phyloP scores from a whole-genome alignment of 345 rosid genomes.

The Laguncularia racemosa region DNA sequence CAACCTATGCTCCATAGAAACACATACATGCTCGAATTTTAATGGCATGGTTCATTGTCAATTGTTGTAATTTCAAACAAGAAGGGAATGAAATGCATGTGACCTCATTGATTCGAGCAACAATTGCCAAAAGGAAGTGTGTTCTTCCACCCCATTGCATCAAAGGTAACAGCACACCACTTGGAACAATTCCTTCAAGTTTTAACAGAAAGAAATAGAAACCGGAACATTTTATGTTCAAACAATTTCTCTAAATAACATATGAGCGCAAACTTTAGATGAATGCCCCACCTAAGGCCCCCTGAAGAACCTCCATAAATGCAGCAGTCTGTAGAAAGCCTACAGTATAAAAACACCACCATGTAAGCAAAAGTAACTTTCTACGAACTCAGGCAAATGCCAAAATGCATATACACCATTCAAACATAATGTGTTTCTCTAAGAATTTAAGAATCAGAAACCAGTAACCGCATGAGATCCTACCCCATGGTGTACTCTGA shows the following conservation, averaged over 20 bases:
- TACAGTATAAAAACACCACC: slow-evolving; percentile 14
- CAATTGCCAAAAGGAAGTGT: slow-evolving; percentile 54
- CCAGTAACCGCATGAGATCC: too few species aligned
- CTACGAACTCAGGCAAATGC: not conserved
- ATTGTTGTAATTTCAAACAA: too few species aligned
- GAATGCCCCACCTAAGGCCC: slow-evolving; percentile 49
- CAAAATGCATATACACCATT: not conserved
- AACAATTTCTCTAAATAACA: too few species aligned
- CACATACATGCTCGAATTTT: too few species aligned
- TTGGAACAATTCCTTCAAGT: slow-evolving; percentile 68
- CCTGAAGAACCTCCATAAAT: slow-evolving; percentile 75
- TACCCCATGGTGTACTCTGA: not conserved
- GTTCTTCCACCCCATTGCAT: slow-evolving; percentile 88
- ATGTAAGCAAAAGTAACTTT: not conserved
- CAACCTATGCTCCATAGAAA: too few species aligned
- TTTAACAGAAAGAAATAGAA: slow-evolving; percentile 1
- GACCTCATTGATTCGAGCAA: slow-evolving; percentile 51
- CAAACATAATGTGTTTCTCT: too few species aligned
- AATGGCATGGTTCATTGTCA: too few species aligned
- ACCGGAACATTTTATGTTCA: not conserved
- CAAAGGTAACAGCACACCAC: slow-evolving; percentile 64
- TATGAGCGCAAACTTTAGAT: not conserved
- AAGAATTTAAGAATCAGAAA: too few species aligned
- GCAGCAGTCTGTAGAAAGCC: slow-evolving; percentile 54
- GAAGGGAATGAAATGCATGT: not conserved